Base-by-base conservation (phyloP, 2,329 filamentous ascomycete genomes). In the Cladophialophora yegresii region DNA sequence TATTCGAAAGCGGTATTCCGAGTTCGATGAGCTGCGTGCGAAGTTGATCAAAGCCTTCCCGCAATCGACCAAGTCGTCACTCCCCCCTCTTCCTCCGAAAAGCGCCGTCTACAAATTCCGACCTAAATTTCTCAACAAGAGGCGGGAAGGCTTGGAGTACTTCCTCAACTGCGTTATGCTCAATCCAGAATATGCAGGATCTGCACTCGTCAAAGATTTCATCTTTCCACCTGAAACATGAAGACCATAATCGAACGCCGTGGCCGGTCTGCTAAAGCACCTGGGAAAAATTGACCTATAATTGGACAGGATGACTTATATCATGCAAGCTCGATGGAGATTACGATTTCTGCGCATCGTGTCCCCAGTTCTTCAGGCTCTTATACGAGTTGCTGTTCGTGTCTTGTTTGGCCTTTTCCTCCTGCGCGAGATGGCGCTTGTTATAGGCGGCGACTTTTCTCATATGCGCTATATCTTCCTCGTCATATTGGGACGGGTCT, bases 161-260 rank as follows among this genome's bases (percentile, higher is more conserved):
- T 99, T 98, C 75, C 80, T 99, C 61, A 96, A 96, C 75, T 97
- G 93, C 78, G 88, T 97, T 66, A 79, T 98, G 69, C 80, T 97
- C 32, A 97, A 97, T 76, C 93, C 93, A 0, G 92, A 97, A 76
- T 97, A 97, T 74, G 91, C 92, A 36, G 90, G 90, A 10, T 95
- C 91, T n/a, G 91, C 92, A 0, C 87, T 96, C 1, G 82, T 96
- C 50, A 96, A 95, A 75, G 92, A 96, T 63, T 97, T 97, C 74
- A 82, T 97, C 57, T 95, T 96, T 75, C 65, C 65, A 40, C 65
- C 65, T 26, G 63, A 67, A 23, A 36, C 51, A 82, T 62, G 58
- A 61, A 28, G 28, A n/a, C 36, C 36, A n/a, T n/a, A 1, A n/a
- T n/a, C 36, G 36, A 16, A 43, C 16, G 36, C n/a, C 7, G 16